A percentile compares a stretch with the other conserved stretches of the same genome.
Conservation (phyloP, 2,329 filamentous ascomycete species). For the Hortaea werneckii region DNA sequence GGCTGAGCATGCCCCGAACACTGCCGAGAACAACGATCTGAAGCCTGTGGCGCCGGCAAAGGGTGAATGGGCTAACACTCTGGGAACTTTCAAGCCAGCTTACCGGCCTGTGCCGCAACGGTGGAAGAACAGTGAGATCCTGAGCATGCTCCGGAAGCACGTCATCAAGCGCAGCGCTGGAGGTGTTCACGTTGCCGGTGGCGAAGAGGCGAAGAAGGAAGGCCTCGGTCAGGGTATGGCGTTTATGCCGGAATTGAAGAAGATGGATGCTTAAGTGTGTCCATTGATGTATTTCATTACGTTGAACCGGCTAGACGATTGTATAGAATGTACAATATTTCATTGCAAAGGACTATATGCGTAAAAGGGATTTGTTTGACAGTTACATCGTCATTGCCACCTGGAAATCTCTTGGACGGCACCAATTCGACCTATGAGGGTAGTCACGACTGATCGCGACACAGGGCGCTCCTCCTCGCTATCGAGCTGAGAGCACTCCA, state of each 20-base stretch:
- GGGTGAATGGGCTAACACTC: conserved; percentile 94
- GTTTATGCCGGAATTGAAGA: conserved; percentile 42
- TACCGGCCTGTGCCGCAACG: conserved; percentile 80
- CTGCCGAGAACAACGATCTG: conserved; percentile 7
- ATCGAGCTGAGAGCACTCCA: too few relatives aligned
- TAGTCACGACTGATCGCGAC: too few relatives aligned
- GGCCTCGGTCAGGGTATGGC: conserved; percentile 34
- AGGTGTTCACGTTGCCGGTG: conserved; percentile 39
- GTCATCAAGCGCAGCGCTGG: conserved; percentile 61
- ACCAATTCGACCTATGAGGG: too few relatives aligned
- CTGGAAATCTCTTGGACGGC: too few relatives aligned
- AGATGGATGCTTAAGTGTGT: conserved; percentile 30
- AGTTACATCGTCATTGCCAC: too few relatives aligned
- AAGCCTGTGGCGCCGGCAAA: conserved; percentile 35
- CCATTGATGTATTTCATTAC: not conserved
- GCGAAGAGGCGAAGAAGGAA: conserved; percentile 26
- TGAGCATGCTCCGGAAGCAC: conserved; percentile 67
- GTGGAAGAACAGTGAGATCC: conserved; percentile 75
- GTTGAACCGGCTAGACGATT: too few relatives aligned
- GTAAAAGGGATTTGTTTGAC: too few relatives aligned
- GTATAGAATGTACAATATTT: too few relatives aligned
- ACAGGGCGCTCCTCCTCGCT: too few relatives aligned
- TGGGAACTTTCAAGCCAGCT: conserved; percentile 86
- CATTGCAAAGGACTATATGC: too few relatives aligned
- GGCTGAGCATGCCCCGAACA: not conserved